Percentiles rank a stretch among this genome's conserved stretches.
Conservation (phyloP, 495 filamentous ascomycete genomes). For the Aspergillus mulundensis region DNA sequence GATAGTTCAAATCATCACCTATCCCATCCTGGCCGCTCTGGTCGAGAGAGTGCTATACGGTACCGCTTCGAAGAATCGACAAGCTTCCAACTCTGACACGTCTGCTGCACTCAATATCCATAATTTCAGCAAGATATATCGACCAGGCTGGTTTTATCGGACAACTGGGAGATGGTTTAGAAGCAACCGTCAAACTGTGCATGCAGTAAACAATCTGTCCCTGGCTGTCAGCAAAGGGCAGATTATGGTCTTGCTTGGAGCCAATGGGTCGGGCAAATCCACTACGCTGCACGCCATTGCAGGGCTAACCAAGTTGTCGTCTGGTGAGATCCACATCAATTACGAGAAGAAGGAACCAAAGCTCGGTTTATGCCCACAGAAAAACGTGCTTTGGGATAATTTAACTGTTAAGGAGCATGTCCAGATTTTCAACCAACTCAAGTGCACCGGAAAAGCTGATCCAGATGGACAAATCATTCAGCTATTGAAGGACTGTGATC, state of each 20-base stretch:
- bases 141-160: conserved; percentile 57
- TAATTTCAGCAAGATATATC: conserved; percentile 70
- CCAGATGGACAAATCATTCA: conserved; percentile 50
- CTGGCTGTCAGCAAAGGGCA: conserved; percentile 66
- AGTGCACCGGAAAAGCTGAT: conserved; percentile 52
- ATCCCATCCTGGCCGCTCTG: conserved; percentile 63
- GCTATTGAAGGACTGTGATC: conserved; percentile 64
- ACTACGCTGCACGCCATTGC: conserved; percentile 85
- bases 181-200: conserved; percentile 56
- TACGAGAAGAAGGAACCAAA: conserved; percentile 58
- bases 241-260: conserved; percentile 76
- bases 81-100: conserved; percentile 38
- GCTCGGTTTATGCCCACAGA: conserved; percentile 83
- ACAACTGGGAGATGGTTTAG: conserved; percentile 44
- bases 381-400: conserved; percentile 85
- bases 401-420: conserved; percentile 81
- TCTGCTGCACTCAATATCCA: conserved; percentile 56
- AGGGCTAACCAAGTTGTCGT: conserved; percentile 66
- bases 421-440: conserved; percentile 70
- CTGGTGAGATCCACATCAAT: conserved; percentile 62
- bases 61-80: conserved; percentile 59
- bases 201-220: conserved; percentile 67
- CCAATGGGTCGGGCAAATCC: conserved; percentile 82
- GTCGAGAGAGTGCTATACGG: conserved; percentile 74
- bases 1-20: conserved; percentile 67